phyloP scores from a whole-genome alignment of 2,329 filamentous ascomycete genomes.

The Emmonsiellopsis sp. region DNA sequence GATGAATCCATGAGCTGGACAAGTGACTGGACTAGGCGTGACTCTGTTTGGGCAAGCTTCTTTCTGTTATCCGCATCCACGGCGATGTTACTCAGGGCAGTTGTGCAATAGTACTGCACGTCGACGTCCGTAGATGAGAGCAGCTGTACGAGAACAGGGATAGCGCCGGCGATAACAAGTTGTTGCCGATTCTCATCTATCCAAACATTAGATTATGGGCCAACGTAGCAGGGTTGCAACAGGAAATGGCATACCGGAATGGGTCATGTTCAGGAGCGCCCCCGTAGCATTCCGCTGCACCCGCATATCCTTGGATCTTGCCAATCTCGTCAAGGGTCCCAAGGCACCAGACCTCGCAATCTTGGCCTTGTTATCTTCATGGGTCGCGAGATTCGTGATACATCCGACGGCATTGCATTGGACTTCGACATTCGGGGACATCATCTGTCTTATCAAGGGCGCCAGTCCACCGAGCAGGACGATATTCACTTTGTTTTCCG shows the following conservation, averaged over 20 bases:
- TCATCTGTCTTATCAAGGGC: constrained; percentile 95
- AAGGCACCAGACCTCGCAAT: constrained; percentile 92
- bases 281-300: constrained; percentile 97
- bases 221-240: background rate
- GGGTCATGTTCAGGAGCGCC: constrained; percentile 96
- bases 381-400: constrained; percentile 95
- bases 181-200: constrained; percentile 95
- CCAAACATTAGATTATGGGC: constrained; percentile 2
- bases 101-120: constrained; percentile 99
- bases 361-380: constrained; percentile 98
- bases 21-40: constrained; percentile 82
- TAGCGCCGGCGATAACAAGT: constrained; percentile 93
- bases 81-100: constrained; percentile 94
- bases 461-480: constrained; percentile 83
- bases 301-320: constrained; percentile 97
- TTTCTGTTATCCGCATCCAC: constrained; percentile 87
- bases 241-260: constrained; percentile 61
- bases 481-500: constrained; percentile 95
- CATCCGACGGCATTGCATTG: constrained; percentile 98
- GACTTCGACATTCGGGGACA: constrained; percentile 93
- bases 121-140: constrained; percentile 90
- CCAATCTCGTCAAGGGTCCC: constrained; percentile 78
- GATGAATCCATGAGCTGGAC: constrained; percentile 97
- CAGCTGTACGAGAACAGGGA: constrained; percentile 90
- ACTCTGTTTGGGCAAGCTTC: constrained; percentile 82